Evolutionary conservation across 306 rosid genomes (phyloP).

Genomic region (Cucurbita maxima): DNA sequence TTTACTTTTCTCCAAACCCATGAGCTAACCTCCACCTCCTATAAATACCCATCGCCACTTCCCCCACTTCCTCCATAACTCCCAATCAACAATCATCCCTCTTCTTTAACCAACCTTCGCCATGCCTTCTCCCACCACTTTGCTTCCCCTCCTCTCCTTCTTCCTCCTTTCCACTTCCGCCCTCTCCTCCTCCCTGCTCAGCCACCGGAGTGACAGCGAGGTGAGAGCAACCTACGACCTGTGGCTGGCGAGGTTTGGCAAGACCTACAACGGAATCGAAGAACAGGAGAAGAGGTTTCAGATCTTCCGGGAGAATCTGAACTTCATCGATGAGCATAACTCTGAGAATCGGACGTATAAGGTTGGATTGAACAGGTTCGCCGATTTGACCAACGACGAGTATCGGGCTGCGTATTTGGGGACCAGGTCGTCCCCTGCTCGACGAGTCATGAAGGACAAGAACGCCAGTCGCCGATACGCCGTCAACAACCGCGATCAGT

Average conservation of each 20-base stretch:
- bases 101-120: background rate
- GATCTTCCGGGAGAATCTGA: slow-evolving; percentile 58
- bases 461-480: slow-evolving; percentile 44
- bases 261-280: slow-evolving; percentile 49
- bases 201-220: slow-evolving; percentile 30
- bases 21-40: background rate
- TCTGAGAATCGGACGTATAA: slow-evolving; percentile 38
- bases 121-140: background rate
- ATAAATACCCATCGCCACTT: background rate
- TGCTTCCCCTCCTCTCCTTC: background rate
- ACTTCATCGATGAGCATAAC: slow-evolving; percentile 57
- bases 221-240: slow-evolving; percentile 33
- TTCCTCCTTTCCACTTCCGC: background rate
- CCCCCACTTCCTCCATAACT: background rate
- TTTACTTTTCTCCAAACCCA: background rate
- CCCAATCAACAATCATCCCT: background rate
- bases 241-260: slow-evolving; percentile 53
- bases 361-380: slow-evolving; percentile 63
- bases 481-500: slow-evolving; percentile 14
- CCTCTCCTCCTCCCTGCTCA: background rate
- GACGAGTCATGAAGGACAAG: slow-evolving; percentile 44
- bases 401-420: slow-evolving; percentile 51
- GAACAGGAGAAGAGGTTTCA: slow-evolving; percentile 52
- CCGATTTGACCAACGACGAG: slow-evolving; percentile 70
- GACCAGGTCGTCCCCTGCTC: slow-evolving; percentile 22